A percentile compares a stretch with the other conserved stretches of the same genome.
phyloP scores from a whole-genome alignment of 352 stramenopile species.

The Plasmopara halstedii region DNA sequence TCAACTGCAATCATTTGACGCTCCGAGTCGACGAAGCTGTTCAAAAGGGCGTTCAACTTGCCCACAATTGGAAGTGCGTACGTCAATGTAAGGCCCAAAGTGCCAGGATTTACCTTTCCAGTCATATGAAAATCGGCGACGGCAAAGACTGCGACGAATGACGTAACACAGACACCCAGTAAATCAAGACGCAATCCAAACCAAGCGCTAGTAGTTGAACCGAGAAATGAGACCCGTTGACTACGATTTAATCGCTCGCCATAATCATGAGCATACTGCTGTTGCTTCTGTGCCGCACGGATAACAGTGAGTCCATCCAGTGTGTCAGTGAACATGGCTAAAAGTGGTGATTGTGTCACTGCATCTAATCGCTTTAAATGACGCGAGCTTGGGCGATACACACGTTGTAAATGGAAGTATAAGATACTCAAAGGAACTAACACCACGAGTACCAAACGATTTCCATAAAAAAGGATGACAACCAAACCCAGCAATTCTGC shows the following conservation, averaged over 20 bases:
- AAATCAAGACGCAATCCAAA: conserved; percentile 81
- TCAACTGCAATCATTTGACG: conserved; percentile 90
- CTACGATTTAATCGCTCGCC: conserved; percentile 42
- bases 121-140: conserved; percentile 59
- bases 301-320: conserved; percentile 65
- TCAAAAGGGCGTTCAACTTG: conserved; percentile 81
- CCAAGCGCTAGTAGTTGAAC: conserved; percentile 68
- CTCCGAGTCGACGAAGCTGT: conserved; percentile 84
- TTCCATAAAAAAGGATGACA: conserved; percentile 74
- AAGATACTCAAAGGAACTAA: conserved; percentile 61
- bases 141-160: conserved; percentile 72
- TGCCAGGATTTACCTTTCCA: conserved; percentile 48
- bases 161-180: conserved; percentile 73
- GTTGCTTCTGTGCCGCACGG: conserved; percentile 40
- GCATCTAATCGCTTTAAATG: conserved; percentile 65
- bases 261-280: conserved; percentile 36
- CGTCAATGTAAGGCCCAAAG: conserved; percentile 85
- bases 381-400: conserved; percentile 66
- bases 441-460: conserved; percentile 62
- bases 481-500: conserved; percentile 64
- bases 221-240: conserved; percentile 73
- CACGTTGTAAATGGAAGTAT: conserved; percentile 55
- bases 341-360: conserved; percentile 64
- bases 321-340: conserved; percentile 67
- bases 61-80: conserved; percentile 85